Conservation (phyloP, 192 early-diverging fungal genomes). For the Coemansia umbellata region DNA sequence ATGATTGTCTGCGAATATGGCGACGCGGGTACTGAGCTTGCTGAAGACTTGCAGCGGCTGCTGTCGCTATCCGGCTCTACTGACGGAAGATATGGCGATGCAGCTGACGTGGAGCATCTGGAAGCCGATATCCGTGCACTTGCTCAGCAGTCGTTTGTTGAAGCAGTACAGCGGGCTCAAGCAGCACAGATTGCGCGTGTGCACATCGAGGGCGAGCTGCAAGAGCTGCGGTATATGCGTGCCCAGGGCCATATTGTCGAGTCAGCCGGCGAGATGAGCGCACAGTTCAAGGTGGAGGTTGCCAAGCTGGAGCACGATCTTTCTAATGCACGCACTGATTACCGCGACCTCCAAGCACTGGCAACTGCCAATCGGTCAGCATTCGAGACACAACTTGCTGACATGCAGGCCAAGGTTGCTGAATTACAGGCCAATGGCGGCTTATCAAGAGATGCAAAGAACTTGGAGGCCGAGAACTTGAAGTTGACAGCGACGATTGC, state of each 20-base stretch:
- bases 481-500: conserved; percentile 4
- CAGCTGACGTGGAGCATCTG: conserved; percentile 1
- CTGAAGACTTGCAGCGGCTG: conserved; percentile 15
- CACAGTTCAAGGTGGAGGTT: conserved; percentile 21
- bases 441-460: background rate
- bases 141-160: conserved; percentile 15
- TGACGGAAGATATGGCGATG: background rate
- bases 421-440: conserved; percentile 4
- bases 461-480: conserved; percentile 13
- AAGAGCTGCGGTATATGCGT: conserved; percentile 29
- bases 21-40: conserved; percentile 19
- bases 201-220: conserved; percentile 9
- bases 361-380: conserved; percentile 9
- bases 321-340: conserved; percentile 11
- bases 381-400: conserved; percentile 16
- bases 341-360: conserved; percentile 22
- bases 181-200: conserved; percentile 4
- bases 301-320: conserved; percentile 17
- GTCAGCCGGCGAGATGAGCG: conserved; percentile 32
- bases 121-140: conserved; percentile 8
- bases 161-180: conserved; percentile 17
- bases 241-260: conserved; percentile 45
- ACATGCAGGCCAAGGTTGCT: conserved; percentile 10
- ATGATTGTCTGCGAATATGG: conserved; percentile 11
- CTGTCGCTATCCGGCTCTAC: background rate